These are phyloP conservation scores for Leishmania tarentolae DNA, from an alignment of 208 protist species.

Conservation along the genomic window DNA sequence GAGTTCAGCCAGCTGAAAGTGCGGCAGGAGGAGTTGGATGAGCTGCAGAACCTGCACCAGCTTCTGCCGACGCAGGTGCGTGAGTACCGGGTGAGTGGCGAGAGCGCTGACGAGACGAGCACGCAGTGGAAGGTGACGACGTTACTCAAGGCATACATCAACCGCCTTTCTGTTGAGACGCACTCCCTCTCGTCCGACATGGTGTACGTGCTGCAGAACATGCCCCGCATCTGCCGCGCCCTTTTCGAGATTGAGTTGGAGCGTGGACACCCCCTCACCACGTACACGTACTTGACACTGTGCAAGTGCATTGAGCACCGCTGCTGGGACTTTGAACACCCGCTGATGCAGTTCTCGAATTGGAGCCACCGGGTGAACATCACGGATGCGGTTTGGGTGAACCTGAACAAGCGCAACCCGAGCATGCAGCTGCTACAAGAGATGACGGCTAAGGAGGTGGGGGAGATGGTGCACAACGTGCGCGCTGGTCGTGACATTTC, in stretches of 20 bases:
- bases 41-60: slow-evolving; percentile 90
- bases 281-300: slow-evolving; percentile 88
- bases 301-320: slow-evolving; percentile 95
- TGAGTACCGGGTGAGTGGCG: slow-evolving; percentile 69
- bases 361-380: slow-evolving; percentile 71
- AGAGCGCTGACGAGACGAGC: slow-evolving; percentile 86
- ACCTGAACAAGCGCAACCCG: slow-evolving; percentile 76
- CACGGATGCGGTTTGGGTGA: slow-evolving; percentile 67
- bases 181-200: slow-evolving; percentile 94
- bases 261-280: slow-evolving; percentile 86
- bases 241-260: slow-evolving; percentile 98
- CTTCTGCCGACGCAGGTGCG: slow-evolving; percentile 63
- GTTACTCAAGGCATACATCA: slow-evolving; percentile 97
- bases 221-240: slow-evolving; percentile 94
- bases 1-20: slow-evolving; percentile 98
- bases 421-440: slow-evolving; percentile 85
- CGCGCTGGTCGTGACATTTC: slow-evolving; percentile 84
- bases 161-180: slow-evolving; percentile 78
- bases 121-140: slow-evolving; percentile 96
- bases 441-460: slow-evolving; percentile 81
- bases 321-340: slow-evolving; percentile 94
- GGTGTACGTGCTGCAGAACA: slow-evolving; percentile 97
- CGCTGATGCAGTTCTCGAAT: slow-evolving; percentile 84
- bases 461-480: slow-evolving; percentile 86
- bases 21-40: slow-evolving; percentile 95